Percentiles rank a stretch among this genome's conserved stretches.
Conservation (phyloP, 139 green algal genomes). For the Microglena sp. region DNA sequence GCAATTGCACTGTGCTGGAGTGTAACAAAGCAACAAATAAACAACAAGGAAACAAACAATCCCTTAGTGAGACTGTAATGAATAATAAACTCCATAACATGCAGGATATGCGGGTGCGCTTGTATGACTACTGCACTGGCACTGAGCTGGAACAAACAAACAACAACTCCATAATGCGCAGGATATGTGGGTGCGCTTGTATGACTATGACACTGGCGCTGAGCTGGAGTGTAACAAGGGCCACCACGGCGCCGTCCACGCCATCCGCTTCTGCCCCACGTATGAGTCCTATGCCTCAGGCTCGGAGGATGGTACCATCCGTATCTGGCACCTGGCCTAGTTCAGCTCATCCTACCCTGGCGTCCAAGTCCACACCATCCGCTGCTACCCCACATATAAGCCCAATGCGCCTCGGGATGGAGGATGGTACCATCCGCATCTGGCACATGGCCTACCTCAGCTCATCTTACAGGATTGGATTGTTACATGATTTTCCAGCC, state of each 20-base stretch:
- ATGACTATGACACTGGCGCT: slow-evolving; percentile 67
- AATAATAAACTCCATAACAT: no score
- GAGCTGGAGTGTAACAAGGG: slow-evolving; percentile 77
- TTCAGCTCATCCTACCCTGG: no score
- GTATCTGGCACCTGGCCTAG: slow-evolving; percentile 76
- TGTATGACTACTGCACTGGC: no score
- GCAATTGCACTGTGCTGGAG: no score
- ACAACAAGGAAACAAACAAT: no score
- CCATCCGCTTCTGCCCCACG: slow-evolving; percentile 82
- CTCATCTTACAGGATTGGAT: no score
- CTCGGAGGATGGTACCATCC: slow-evolving; percentile 93
- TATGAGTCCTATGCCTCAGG: slow-evolving; percentile 85
- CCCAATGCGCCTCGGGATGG: slow-evolving; percentile 85
- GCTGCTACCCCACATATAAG: slow-evolving; percentile 81
- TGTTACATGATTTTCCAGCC: no score
- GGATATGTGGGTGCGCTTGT: slow-evolving; percentile 97
- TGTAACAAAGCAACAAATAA: no score
- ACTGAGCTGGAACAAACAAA: no score
- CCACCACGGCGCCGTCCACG: slow-evolving; percentile 95
- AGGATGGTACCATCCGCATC: slow-evolving; percentile 95
- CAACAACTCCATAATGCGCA: no score
- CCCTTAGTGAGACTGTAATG: no score
- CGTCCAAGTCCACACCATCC: slow-evolving; percentile 90
- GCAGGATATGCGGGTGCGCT: no score
- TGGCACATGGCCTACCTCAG: slow-evolving; percentile 66